Base-by-base conservation (phyloP, 1,139 yeast species). In the Pichia sp. region DNA sequence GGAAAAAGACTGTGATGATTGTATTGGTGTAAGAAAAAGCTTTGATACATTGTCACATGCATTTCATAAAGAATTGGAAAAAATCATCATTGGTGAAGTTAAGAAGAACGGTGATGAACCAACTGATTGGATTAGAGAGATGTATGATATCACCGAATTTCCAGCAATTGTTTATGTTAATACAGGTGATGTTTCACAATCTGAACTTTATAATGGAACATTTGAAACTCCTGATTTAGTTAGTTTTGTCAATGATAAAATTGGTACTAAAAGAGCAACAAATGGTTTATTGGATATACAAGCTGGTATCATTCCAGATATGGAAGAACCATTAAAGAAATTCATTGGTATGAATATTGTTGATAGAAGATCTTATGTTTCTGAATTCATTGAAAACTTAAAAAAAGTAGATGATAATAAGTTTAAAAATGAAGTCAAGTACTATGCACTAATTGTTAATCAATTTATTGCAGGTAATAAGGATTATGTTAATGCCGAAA, bases 91-190 rank as follows among this genome's bases (percentile, higher is more conserved):
- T 55, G 81, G 75, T 51, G 79, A 73, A 46, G 74, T 75, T 29
- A 76, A 77, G 46, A 73, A 76, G 51, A 69, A 80, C 34, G 78
- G 74, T 48, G 75, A 72, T 25, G 75, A 68, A 47, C 69, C 73
- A 27, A 73, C 76, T 5, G 75, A 73, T 27, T 70, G 70, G 51
- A 62, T 80, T 44, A 69, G 71, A 52, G 67, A 66, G 10, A 72
- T 70, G 56, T 83, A 73, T 63, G 72, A 69, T 1, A 67, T 84
- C 50, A 58, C 67, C 10, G 68, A 71, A 3, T 76, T 73, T 63
- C 93, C 91, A 16, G 75, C 84, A 2, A 67, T 84, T 29, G 60
- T 82, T 42, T 76, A 70, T 53, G 75, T 84, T 60, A 70, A 67
- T 28, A 75, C 73, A 44, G 76, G 75, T 10, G 66, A 72, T 44